Evolutionary conservation across 768 basidiomycete species (phyloP), one percentile per base, ranked within the genome.

Genomic region (Lentinula detonsa): DNA sequence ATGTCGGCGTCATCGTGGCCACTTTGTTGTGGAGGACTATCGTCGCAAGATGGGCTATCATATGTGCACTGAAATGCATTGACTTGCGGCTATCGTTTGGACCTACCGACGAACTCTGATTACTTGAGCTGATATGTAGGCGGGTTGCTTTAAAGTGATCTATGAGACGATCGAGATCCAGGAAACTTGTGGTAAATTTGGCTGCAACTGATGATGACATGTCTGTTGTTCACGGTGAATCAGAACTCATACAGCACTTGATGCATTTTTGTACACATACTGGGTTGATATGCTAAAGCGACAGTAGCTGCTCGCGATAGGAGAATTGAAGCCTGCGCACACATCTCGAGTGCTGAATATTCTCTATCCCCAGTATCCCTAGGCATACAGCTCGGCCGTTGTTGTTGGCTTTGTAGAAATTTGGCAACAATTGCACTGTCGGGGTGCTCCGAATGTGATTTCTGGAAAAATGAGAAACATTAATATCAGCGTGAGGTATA

Each of bases 251-350:
- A 43, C 9, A n/a, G 13, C 16, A 43, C 5, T 10, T 1, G 5
- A 13, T 5, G 16, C 5, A 43, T 43, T 39, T n/a, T 40, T 23
- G 35, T 5, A 49, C 15, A 59, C 67, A 10, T 57, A 74, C 73
- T 65, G 13, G 60, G 40, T 2, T 31, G 21, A 10, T 62, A 69
- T 10, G 55, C 65, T 1, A 61, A 48, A 3, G 63, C 61, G 2
- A 72, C 28, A 28, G 56, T 48, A 5, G 50, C 51, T 1, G 66
- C 71, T 54, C 73, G 65, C 15, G 68, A 61, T 3, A 73, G 68
- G 4, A 73, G 62, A 8, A 69, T 67, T 0, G 65, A 18, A 5
- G 37, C n/a, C 23, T n/a, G 34, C 31, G 21, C 59, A 37, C 18
- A 37, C 39, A 50, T 16, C 31, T 42, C 10, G 43, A 31, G 18